A percentile compares a stretch with the other conserved stretches of the same genome.
Conservation (phyloP, 345 rosid species). For the Cardamine occulta region DNA sequence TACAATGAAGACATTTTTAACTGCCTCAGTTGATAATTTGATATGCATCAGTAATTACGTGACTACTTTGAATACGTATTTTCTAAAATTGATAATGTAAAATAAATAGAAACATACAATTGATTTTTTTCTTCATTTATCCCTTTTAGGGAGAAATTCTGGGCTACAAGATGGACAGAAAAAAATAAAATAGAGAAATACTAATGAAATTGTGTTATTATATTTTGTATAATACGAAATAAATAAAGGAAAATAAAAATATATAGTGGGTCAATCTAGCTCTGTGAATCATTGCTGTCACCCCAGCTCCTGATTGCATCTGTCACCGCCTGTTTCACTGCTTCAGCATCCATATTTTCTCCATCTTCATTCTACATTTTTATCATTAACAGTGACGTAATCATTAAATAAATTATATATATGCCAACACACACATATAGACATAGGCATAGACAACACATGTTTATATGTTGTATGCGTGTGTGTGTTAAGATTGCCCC, state of each 20-base stretch:
- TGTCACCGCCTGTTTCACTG: slow-evolving; percentile 72
- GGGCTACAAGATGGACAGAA: slow-evolving; percentile 1
- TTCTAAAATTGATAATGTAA: neutral
- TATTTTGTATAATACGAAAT: slow-evolving; percentile 31
- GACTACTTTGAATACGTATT: neutral
- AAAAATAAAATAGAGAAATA: neutral
- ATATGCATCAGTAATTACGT: neutral
- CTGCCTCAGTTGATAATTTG: neutral
- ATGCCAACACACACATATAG: slow-evolving; percentile 29
- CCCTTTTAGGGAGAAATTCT: slow-evolving; percentile 4
- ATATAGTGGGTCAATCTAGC: slow-evolving; percentile 39
- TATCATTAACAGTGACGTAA: slow-evolving; percentile 20
- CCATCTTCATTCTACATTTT: slow-evolving; percentile 66
- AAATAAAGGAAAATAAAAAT: slow-evolving; percentile 14
- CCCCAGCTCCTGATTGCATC: slow-evolving; percentile 72
- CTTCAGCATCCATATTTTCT: slow-evolving; percentile 61
- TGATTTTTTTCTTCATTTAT: slow-evolving; percentile 19
- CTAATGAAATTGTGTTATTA: slow-evolving; percentile 31
- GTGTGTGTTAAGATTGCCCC: slow-evolving; percentile 20
- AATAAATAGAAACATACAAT: slow-evolving; percentile 23
- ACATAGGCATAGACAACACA: slow-evolving; percentile 13
- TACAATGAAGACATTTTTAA: neutral
- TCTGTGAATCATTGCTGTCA: slow-evolving; percentile 40
- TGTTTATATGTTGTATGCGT: slow-evolving; percentile 33
- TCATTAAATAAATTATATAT: slow-evolving; percentile 1